These are phyloP conservation scores for Sporothrix phasma DNA, from an alignment of 2,329 filamentous ascomycete species.

Conservation along the genomic window DNA sequence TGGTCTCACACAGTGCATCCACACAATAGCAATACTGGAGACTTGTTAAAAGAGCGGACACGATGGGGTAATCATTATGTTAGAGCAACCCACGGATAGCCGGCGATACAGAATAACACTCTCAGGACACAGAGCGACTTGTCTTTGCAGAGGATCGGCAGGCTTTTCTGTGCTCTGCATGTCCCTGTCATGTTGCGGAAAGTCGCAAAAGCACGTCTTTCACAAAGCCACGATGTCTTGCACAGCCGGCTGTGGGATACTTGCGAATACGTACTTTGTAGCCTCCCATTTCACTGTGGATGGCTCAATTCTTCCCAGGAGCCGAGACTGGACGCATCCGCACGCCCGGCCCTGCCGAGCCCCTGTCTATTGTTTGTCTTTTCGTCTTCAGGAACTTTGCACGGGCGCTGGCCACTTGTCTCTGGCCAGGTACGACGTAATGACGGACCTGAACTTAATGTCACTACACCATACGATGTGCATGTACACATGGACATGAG, in stretches of 20 bases:
- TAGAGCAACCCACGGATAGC: background rate
- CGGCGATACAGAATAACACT: background rate
- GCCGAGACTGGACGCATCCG: background rate
- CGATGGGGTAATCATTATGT: constrained; percentile 19
- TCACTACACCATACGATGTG: background rate
- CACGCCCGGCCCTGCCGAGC: background rate
- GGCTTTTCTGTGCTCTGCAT: background rate
- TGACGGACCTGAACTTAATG: no score
- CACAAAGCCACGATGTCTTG: background rate
- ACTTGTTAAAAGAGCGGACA: background rate
- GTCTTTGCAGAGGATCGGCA: background rate
- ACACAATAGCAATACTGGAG: background rate
- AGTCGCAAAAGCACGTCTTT: background rate
- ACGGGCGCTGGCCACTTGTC: background rate
- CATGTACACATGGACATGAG: background rate
- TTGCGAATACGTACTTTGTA: background rate
- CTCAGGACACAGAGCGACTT: background rate
- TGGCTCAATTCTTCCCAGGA: background rate
- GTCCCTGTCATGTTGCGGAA: background rate
- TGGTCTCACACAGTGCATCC: background rate
- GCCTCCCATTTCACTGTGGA: no score
- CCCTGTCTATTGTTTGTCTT: background rate
- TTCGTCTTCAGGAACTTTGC: background rate
- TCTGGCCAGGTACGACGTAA: background rate
- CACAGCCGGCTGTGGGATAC: background rate